These are phyloP conservation scores for Caloboletus firmus DNA, from an alignment of 1,284 basidiomycete genomes.

Conservation along the genomic window DNA sequence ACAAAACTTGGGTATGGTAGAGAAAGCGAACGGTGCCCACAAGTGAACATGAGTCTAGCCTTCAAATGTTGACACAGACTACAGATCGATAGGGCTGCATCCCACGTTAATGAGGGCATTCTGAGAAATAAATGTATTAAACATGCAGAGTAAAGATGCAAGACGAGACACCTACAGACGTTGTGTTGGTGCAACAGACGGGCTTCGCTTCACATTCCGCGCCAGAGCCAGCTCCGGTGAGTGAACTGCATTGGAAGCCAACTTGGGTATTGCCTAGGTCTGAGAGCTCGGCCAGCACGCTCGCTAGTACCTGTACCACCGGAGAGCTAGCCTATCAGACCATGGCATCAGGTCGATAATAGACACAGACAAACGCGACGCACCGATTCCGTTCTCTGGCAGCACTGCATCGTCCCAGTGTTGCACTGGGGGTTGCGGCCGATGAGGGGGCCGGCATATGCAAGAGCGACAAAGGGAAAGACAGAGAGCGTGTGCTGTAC, in stretches of 20 bases:
- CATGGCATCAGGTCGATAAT: constrained; percentile 5
- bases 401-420: constrained; percentile 22
- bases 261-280: constrained; percentile 6
- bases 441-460: constrained; percentile 19
- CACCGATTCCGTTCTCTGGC: constrained; percentile 22
- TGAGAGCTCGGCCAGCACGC: constrained; percentile 9
- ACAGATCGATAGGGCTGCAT: constrained; percentile 23
- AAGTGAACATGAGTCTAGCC: constrained; percentile 4
- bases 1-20: constrained; percentile 12
- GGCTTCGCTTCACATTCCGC: constrained; percentile 16
- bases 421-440: constrained; percentile 28
- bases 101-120: constrained; percentile 29
- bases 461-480: constrained; percentile 23
- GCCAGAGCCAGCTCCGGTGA: constrained; percentile 32
- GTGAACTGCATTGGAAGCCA: constrained; percentile 21
- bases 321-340: constrained; percentile 10
- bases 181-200: constrained; percentile 25
- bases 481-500: constrained; percentile 9
- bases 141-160: too few relatives aligned
- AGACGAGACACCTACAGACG: constrained; percentile 10
- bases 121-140: not conserved
- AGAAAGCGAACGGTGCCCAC: constrained; percentile 24
- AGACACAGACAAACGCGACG: not conserved
- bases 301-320: not conserved
- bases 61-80: constrained; percentile 3